These are phyloP conservation scores for Candida patagonica DNA, from an alignment of 805 yeast genomes.

Conservation along the genomic window DNA sequence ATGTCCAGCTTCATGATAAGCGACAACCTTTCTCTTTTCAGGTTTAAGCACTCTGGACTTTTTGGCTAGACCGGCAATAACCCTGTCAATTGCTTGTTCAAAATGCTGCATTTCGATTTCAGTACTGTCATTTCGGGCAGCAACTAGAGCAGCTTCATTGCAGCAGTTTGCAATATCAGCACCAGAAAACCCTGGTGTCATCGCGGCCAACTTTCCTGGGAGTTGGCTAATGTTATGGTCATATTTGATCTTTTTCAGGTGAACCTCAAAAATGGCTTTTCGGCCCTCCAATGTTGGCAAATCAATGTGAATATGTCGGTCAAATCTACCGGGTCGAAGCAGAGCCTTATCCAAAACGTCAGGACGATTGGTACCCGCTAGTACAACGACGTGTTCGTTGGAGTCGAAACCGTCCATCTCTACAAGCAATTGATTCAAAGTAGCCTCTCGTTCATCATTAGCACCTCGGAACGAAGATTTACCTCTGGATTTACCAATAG, in stretches of 20 bases:
- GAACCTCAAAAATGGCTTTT: slow-evolving; percentile 76
- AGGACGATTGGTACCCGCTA: slow-evolving; percentile 92
- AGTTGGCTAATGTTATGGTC: slow-evolving; percentile 34
- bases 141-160: slow-evolving; percentile 89
- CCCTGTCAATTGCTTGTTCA: slow-evolving; percentile 89
- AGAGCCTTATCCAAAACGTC: slow-evolving; percentile 86
- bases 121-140: slow-evolving; percentile 67
- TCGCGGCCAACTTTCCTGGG: slow-evolving; percentile 77
- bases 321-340: slow-evolving; percentile 92
- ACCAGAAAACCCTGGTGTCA: slow-evolving; percentile 94
- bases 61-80: slow-evolving; percentile 88
- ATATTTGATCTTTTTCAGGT: slow-evolving; percentile 49
- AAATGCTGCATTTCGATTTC: slow-evolving; percentile 63
- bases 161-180: slow-evolving; percentile 94
- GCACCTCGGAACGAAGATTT: slow-evolving; percentile 56
- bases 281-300: slow-evolving; percentile 86
- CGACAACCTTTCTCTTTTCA: slow-evolving; percentile 77
- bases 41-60: slow-evolving; percentile 69
- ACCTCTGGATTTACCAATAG: slow-evolving; percentile 94
- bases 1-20: slow-evolving; percentile 95
- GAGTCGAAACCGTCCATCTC: slow-evolving; percentile 93
- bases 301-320: slow-evolving; percentile 79
- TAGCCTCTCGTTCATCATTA: slow-evolving; percentile 89
- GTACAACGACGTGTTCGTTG: slow-evolving; percentile 83
- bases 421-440: slow-evolving; percentile 82